Evolutionary conservation across 129 eudicot genomes (phyloP), one percentile per base, ranked within the genome.

Genomic region (Flaveria brownii): DNA sequence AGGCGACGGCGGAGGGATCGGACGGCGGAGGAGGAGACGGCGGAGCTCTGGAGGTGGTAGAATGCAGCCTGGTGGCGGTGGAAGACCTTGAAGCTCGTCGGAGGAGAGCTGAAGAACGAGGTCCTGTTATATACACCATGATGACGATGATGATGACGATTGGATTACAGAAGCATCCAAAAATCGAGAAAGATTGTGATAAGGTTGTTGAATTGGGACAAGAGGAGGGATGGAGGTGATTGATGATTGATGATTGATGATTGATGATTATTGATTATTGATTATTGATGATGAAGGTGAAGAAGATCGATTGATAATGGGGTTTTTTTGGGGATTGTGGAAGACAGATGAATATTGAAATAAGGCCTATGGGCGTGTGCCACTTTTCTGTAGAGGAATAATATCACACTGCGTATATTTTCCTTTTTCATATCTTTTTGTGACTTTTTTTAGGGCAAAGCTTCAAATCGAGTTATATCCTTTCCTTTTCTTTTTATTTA

Each of bases 101-200:
- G 45, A 89, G 86, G 22, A 86, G 82, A 61, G 89, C 67, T 15
- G 96, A 84, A 18, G 89, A 77, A 55, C 75, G 87, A 3, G 80
- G 71, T 6, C 84, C 80, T 71, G 76, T 83, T 87, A 72, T 87
- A 85, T 87, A 81, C 96, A 87, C 87, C 81, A 15, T 73, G 78
- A 46, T 63, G 71, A 28, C 41, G 50, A 45, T 45, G 50, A 45
- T 45, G 13, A 45, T 10, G 50, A 45, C 13, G 50, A 11, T 45
- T 45, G 50, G 50, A 45, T 45, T 36, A 36, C 41, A 36, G 41
- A 36, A 36, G 41, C 41, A 36, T 36, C 28, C 84, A 83, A 75
- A 73, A 49, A 60, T 0, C 4, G 11, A 18, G 30, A 18, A 50
- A 15, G 42, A 42, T 61, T 46, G 42, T 11, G 81, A 82, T 82